Percentiles rank a stretch among this genome's conserved stretches.
These are phyloP conservation scores for Echinosophora koreensis DNA, from an alignment of 306 rosid genomes.

Conservation along the genomic window DNA sequence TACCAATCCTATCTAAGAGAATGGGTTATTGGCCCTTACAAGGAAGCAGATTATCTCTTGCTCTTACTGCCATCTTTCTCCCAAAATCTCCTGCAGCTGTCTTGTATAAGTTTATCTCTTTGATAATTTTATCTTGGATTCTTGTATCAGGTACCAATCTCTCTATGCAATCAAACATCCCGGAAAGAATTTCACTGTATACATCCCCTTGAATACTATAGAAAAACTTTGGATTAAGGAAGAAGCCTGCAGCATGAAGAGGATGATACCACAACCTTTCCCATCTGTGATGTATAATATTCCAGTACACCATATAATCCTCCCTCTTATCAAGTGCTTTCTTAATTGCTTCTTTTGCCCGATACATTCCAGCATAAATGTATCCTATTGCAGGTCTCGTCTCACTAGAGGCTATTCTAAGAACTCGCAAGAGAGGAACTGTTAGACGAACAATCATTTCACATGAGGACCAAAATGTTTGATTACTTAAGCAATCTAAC, in stretches of 20 bases:
- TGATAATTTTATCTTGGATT: slow-evolving; percentile 85
- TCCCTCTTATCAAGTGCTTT: slow-evolving; percentile 75
- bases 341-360: slow-evolving; percentile 84
- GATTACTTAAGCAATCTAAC: slow-evolving; percentile 73
- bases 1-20: slow-evolving; percentile 43
- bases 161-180: slow-evolving; percentile 90
- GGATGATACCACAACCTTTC: slow-evolving; percentile 80
- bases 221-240: slow-evolving; percentile 86
- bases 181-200: slow-evolving; percentile 68
- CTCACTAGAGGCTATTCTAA: slow-evolving; percentile 71
- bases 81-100: slow-evolving; percentile 83
- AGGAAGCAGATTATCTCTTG: slow-evolving; percentile 86
- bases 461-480: slow-evolving; percentile 92
- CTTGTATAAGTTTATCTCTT: slow-evolving; percentile 81
- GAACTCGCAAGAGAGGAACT: slow-evolving; percentile 73
- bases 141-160: slow-evolving; percentile 86
- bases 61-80: slow-evolving; percentile 90
- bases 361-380: slow-evolving; percentile 81
- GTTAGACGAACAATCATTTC: slow-evolving; percentile 69
- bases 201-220: slow-evolving; percentile 82
- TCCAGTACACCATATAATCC: slow-evolving; percentile 86
- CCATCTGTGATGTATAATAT: slow-evolving; percentile 89
- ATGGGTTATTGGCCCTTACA: slow-evolving; percentile 63
- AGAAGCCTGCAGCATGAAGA: slow-evolving; percentile 90
- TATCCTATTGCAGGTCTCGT: slow-evolving; percentile 92